Base-by-base conservation (phyloP, 768 basidiomycete species). In the Leccinellum rugosiceps region DNA sequence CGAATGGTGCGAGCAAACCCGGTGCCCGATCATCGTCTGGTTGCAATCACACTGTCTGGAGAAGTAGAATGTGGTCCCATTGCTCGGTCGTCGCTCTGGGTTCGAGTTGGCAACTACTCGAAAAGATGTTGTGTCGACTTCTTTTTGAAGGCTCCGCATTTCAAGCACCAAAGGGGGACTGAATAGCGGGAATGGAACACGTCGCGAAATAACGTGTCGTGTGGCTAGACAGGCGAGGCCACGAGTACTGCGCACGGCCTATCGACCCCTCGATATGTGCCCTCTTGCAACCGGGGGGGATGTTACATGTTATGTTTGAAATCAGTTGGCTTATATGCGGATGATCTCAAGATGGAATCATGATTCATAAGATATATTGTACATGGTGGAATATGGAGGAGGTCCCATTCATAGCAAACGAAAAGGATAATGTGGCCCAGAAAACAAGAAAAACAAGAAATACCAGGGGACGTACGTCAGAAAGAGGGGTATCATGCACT, bases 401-500 rank as follows among this genome's bases (percentile, higher is more conserved):
- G 25, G 34, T 5, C 25, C 6, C 23, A 46, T 25, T 23, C 19
- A 31, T 23, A 15, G 21, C 17, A 25, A 46, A 3, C 1, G 30
- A 62, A 13, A 14, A 6, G 10, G 14, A 43, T 56, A 11, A 28
- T 25, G 17, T 15, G 54, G 21, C 31, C 38, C 21, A 45, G 14
- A 25, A 35, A 17, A 50, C 43, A 13, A 31, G 13, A 32, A 38
- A n/a, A n/a, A 7, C 8, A n/a, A 38, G 17, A 41, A 9, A 19
- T 41, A 41, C 19, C n/a, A 41, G 11, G 41, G 0, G 0, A 41
- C 10, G n/a, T 41, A 41, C 45, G 23, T 13, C 45, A 19, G 32
- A 32, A 38, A 31, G 9, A 28, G 17, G 30, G 26, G 19, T 6
- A 46, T 65, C 52, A 65, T 47, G 59, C 61, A 31, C 9, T 47